Percentiles rank a stretch among this genome's conserved stretches.
Evolutionary conservation across 208 protist species (phyloP).

Genomic region (Leishmania tarentolae): DNA sequence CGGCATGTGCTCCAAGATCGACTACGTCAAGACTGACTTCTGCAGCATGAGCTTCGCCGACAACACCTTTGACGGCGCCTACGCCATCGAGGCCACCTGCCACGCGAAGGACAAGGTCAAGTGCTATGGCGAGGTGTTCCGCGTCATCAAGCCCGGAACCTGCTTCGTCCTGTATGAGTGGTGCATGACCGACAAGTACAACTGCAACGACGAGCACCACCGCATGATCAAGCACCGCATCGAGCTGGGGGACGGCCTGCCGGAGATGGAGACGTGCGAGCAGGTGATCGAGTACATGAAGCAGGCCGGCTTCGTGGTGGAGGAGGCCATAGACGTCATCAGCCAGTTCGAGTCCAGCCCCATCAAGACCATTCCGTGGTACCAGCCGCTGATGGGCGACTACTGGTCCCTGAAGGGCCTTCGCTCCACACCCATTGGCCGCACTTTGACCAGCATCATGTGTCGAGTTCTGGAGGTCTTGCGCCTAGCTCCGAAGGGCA

Average conservation of each 20-base stretch:
- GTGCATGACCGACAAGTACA: conserved; percentile 95
- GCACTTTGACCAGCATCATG: conserved; percentile 76
- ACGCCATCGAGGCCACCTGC: conserved; percentile 97
- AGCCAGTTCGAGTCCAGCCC: conserved; percentile 64
- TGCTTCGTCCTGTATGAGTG: conserved; percentile 96
- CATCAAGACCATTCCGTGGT: conserved; percentile 90
- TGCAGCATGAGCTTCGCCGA: conserved; percentile 91
- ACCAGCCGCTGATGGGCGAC: conserved; percentile 77
- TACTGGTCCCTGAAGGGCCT: conserved; percentile 77
- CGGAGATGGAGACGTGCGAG: conserved; percentile 83
- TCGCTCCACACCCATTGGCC: conserved; percentile 83
- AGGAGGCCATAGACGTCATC: conserved; percentile 76
- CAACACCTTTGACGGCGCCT: conserved; percentile 94
- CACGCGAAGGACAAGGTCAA: conserved; percentile 94
- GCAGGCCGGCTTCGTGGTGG: conserved; percentile 92
- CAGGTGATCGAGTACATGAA: conserved; percentile 85
- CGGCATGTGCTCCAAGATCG: conserved; percentile 76
- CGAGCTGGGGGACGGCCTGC: conserved; percentile 95
- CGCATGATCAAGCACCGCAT: conserved; percentile 91
- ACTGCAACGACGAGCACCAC: conserved; percentile 90
- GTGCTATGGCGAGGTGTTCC: conserved; percentile 94
- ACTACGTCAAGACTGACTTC: conserved; percentile 95
- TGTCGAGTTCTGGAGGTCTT: conserved; percentile 80
- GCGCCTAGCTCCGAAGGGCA: conserved; percentile 73
- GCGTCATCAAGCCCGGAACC: conserved; percentile 94